phyloP scores from a whole-genome alignment of 768 basidiomycete species.

The Rhodocollybia butyracea region DNA sequence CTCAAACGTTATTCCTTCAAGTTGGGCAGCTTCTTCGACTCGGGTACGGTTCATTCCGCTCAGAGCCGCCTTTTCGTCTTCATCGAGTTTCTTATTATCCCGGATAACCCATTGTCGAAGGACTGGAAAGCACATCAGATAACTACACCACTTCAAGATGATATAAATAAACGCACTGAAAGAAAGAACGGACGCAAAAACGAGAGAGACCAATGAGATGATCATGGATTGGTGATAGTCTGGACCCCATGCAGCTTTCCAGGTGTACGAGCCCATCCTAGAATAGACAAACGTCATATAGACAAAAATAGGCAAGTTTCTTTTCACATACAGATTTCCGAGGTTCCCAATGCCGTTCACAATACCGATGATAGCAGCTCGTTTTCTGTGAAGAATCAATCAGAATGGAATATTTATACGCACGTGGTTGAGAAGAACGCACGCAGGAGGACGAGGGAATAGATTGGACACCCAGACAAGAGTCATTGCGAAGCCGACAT shows the following conservation, averaged over 20 bases:
- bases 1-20: constrained; percentile 43
- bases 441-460: constrained; percentile 59
- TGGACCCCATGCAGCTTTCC: constrained; percentile 62
- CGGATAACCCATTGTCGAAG: constrained; percentile 26
- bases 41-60: constrained; percentile 32
- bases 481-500: constrained; percentile 38
- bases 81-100: constrained; percentile 37
- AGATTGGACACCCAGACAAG: constrained; percentile 64
- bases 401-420: not conserved
- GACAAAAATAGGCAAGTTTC: constrained; percentile 6
- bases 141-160: not conserved
- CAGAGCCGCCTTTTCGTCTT: constrained; percentile 26
- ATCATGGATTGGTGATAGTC: constrained; percentile 61
- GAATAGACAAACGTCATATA: not conserved
- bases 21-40: constrained; percentile 40
- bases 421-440: constrained; percentile 8
- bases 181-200: constrained; percentile 25
- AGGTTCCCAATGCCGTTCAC: constrained; percentile 58
- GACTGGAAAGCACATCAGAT: constrained; percentile 1
- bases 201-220: constrained; percentile 36
- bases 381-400: constrained; percentile 28
- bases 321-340: constrained; percentile 49
- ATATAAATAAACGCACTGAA: constrained; percentile 10
- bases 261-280: constrained; percentile 60
- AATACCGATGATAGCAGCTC: constrained; percentile 57